phyloP scores from a whole-genome alignment of 306 rosid genomes.

The Vigna reflexopilosa region DNA sequence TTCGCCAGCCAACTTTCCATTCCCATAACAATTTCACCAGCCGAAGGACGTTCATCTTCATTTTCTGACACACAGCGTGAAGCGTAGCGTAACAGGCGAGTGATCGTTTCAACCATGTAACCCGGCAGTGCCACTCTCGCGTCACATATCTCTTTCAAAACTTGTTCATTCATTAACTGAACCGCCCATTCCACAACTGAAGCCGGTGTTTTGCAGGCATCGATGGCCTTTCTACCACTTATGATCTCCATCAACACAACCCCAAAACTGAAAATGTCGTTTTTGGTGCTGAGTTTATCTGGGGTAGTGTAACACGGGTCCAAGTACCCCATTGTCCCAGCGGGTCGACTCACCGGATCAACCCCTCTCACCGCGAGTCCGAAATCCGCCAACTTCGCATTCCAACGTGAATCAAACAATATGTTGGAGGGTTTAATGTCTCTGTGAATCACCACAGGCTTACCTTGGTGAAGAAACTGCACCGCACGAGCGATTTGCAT shows the following conservation, averaged over 20 bases:
- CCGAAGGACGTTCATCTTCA: conserved; percentile 53
- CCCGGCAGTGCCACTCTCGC: conserved; percentile 19
- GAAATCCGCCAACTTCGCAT: conserved; percentile 65
- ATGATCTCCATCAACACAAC: conserved; percentile 64
- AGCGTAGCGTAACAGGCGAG: conserved; percentile 37
- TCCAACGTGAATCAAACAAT: conserved; percentile 58
- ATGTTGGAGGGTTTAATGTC: conserved; percentile 66
- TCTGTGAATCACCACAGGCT: conserved; percentile 62
- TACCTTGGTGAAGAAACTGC: conserved; percentile 54
- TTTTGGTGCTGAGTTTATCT: conserved; percentile 56
- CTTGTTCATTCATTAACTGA: conserved; percentile 40
- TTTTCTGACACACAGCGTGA: conserved; percentile 54
- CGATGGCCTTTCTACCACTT: conserved; percentile 58
- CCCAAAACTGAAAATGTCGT: conserved; percentile 67
- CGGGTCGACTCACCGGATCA: conserved; percentile 46
- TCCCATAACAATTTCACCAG: conserved; percentile 45
- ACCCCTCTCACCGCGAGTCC: conserved; percentile 56
- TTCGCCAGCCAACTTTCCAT: conserved; percentile 45
- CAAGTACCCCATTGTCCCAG: conserved; percentile 70
- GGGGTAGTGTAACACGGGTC: conserved; percentile 63
- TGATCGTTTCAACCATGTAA: conserved; percentile 34
- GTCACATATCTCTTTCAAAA: conserved; percentile 39
- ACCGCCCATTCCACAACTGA: conserved; percentile 60
- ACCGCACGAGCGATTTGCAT: conserved; percentile 55
- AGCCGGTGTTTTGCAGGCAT: conserved; percentile 44